A percentile compares a stretch with the other conserved stretches of the same genome.
Conservation (phyloP, 2,329 filamentous ascomycete species). For the Helotiales sp. region DNA sequence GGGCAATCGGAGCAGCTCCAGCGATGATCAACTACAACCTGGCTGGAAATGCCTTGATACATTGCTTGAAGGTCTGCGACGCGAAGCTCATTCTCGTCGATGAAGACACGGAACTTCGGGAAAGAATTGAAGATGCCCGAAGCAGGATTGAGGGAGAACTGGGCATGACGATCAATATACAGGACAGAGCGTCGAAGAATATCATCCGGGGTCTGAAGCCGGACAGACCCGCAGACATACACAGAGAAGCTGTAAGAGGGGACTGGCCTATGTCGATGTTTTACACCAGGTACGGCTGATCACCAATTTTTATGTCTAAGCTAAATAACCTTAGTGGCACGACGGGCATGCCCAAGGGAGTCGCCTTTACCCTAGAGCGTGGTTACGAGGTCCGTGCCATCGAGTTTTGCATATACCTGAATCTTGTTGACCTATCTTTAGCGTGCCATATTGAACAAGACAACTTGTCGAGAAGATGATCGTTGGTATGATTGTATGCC, state of each 20-base stretch:
- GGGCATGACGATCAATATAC: slow-evolving; percentile 55
- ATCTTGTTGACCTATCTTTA: neutral
- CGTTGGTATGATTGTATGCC: slow-evolving; percentile 77
- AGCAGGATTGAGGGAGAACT: slow-evolving; percentile 45
- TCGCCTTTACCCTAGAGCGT: slow-evolving; percentile 54
- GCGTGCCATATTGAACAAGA: slow-evolving; percentile 18
- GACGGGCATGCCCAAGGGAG: slow-evolving; percentile 74
- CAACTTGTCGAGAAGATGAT: slow-evolving; percentile 45
- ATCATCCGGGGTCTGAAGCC: slow-evolving; percentile 49
- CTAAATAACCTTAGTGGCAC: slow-evolving; percentile 55
- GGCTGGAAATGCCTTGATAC: slow-evolving; percentile 60
- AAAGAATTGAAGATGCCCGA: slow-evolving; percentile 58
- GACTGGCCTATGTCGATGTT: slow-evolving; percentile 63
- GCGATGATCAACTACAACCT: slow-evolving; percentile 74
- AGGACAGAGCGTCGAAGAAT: slow-evolving; percentile 49
- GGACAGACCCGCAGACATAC: slow-evolving; percentile 53
- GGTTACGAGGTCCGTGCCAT: slow-evolving; percentile 30
- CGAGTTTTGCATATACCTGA: neutral
- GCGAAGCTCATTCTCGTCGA: slow-evolving; percentile 60
- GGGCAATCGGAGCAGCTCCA: slow-evolving; percentile 66
- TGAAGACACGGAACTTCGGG: slow-evolving; percentile 51
- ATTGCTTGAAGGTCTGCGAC: slow-evolving; percentile 61
- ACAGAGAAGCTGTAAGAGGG: slow-evolving; percentile 51
- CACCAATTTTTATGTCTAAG: neutral
- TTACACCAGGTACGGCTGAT: slow-evolving; percentile 58